Base-by-base conservation (phyloP, 192 early-diverging fungal genomes). In the Lunasporangiospora selenospora region DNA sequence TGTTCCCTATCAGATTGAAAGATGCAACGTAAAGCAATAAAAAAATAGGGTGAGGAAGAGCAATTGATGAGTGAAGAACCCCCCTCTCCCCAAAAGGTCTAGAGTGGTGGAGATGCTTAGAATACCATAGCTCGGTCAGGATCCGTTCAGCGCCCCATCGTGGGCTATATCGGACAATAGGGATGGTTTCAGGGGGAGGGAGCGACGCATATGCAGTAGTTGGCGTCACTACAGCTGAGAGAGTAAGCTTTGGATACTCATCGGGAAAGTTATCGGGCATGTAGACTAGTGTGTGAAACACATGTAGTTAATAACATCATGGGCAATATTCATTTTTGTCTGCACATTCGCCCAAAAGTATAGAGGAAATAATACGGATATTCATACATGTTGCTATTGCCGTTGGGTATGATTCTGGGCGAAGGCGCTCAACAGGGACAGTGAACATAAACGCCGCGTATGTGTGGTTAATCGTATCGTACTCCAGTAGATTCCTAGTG, bases 401-500 rank as follows among this genome's bases (percentile, higher is more conserved):
- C 10, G 53, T 62, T 18, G 63, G 40, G 1, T 1, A 6, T 26
- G 38, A 27, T 15, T 53, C 65, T 9, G 38, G 31, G 0, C 49
- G 57, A 1, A 18, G 2, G 3, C 34, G 47, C 1, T 55, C 59
- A 6, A 38, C 58, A 54, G 39, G 47, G 1, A 62, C 53, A 3
- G 19, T 41, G 11, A 71, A 45, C 34, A 71, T 9, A 21, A 71
- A 62, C 3, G 67, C 52, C 2, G 67, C 59, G 12, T 42, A 56
- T 3, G 16, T 71, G 34, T 62, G 21, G 34, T 71, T 47, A 15
- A 43, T 36, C 23, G 26, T 3, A 27, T 71, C 67, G 33, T 38
- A 71, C 19, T 71, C 67, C n/a, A 71, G 21, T n/a, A 71, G 46
- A n/a, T 62, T 40, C 4, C 67, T 70, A 70, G 16, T n/a, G n/a